A percentile compares a stretch with the other conserved stretches of the same genome.
These are phyloP conservation scores for Elsinoe fawcettii DNA, from an alignment of 2,329 filamentous ascomycete genomes.

Conservation along the genomic window DNA sequence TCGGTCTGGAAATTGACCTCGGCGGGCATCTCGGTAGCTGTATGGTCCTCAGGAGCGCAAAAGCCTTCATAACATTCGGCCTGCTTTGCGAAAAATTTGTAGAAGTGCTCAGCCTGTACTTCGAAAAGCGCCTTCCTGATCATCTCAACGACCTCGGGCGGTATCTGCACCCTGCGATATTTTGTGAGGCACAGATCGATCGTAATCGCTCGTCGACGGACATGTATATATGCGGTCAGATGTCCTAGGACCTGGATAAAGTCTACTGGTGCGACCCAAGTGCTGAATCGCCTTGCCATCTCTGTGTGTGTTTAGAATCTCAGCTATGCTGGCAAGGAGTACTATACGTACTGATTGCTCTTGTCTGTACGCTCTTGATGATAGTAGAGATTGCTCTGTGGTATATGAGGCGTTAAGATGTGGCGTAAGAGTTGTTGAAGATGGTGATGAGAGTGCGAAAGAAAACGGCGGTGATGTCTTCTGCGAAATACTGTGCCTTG, in stretches of 20 bases:
- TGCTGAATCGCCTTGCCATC: background rate
- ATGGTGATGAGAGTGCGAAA: background rate
- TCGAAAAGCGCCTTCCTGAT: background rate
- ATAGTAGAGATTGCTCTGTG: background rate
- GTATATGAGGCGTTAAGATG: background rate
- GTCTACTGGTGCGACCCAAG: background rate
- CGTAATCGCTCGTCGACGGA: background rate
- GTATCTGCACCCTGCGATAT: background rate
- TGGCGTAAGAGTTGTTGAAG: background rate
- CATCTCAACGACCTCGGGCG: background rate
- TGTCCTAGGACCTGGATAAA: background rate
- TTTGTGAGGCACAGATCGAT: background rate
- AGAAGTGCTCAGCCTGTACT: background rate
- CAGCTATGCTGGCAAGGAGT: background rate
- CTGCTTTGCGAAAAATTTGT: background rate
- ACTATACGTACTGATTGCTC: background rate
- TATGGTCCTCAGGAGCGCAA: background rate
- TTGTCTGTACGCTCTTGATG: background rate
- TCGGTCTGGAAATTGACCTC: background rate
- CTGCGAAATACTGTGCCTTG: background rate
- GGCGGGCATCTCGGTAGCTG: background rate
- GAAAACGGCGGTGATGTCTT: background rate
- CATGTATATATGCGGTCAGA: background rate
- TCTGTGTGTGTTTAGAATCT: background rate
- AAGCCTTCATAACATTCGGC: background rate